phyloP scores from a whole-genome alignment of 2,329 filamentous ascomycete species.

The Colletotrichum lupini region DNA sequence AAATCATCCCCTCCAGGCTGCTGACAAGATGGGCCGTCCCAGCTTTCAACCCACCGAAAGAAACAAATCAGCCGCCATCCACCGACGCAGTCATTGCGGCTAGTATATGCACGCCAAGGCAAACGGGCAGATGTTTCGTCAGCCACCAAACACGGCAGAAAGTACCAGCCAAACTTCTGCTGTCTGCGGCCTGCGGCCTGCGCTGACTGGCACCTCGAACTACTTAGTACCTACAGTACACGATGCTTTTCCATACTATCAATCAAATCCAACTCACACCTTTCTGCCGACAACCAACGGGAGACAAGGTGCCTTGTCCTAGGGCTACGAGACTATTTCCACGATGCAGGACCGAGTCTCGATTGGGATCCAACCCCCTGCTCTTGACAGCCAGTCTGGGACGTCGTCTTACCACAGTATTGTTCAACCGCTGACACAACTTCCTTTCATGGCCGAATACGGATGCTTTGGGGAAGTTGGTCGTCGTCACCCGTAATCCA shows the following conservation, averaged over 20 bases:
- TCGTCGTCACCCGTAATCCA: neutral
- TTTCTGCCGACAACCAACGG: neutral
- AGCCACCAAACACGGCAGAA: constrained; percentile 25
- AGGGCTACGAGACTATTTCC: constrained; percentile 28
- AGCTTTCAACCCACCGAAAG: neutral
- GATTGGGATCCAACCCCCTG: constrained; percentile 29
- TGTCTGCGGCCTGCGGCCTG: neutral
- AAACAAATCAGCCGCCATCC: constrained; percentile 15
- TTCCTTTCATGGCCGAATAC: neutral
- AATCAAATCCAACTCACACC: neutral
- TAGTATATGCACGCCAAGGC: constrained; percentile 15
- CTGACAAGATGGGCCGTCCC: neutral
- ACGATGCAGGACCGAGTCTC: constrained; percentile 32
- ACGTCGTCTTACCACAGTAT: neutral
- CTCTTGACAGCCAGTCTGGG: constrained; percentile 10
- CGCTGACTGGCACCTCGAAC: neutral
- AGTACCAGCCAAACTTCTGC: constrained; percentile 1
- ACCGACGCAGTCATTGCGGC: constrained; percentile 11
- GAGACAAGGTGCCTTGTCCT: constrained; percentile 31
- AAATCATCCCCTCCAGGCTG: neutral
- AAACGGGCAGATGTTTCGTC: constrained; percentile 22
- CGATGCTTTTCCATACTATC: neutral
- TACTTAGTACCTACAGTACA: neutral
- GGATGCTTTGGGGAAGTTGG: constrained; percentile 6
- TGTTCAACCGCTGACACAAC: neutral